A percentile compares a stretch with the other conserved stretches of the same genome.
Evolutionary conservation across 140 eudicot species (phyloP).

Genomic region (Oenanthe javanica): DNA sequence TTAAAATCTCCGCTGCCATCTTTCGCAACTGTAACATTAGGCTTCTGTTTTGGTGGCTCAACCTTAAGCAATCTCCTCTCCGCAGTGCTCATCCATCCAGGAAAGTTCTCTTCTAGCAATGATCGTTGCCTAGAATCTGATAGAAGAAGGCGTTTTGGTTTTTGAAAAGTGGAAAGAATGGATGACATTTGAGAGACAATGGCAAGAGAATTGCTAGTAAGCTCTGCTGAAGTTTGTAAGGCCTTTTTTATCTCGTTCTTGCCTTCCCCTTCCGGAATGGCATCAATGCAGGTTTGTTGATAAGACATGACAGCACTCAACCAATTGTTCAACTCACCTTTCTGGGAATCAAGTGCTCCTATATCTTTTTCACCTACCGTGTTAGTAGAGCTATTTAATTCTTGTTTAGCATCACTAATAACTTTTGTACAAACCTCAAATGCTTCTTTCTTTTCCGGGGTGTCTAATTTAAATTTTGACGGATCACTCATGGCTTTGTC

Average conservation of each 20-base stretch:
- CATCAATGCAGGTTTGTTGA: slow-evolving; percentile 76
- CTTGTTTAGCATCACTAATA: slow-evolving; percentile 43
- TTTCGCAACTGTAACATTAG: slow-evolving; percentile 47
- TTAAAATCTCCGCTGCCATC: slow-evolving; percentile 51
- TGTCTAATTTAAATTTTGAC: slow-evolving; percentile 25
- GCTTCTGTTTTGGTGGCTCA: slow-evolving; percentile 16
- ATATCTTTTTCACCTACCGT: slow-evolving; percentile 14
- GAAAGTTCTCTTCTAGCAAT: slow-evolving; percentile 25
- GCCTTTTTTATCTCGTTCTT: slow-evolving; percentile 31
- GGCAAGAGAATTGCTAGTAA: slow-evolving; percentile 68
- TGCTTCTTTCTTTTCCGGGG: slow-evolving; percentile 43
- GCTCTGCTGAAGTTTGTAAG: slow-evolving; percentile 32
- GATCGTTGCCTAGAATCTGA: slow-evolving; percentile 14
- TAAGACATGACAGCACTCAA: slow-evolving; percentile 64
- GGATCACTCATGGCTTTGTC: slow-evolving; percentile 30
- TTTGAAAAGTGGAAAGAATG: slow-evolving; percentile 20
- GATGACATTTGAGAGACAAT: slow-evolving; percentile 32
- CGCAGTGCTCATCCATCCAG: slow-evolving; percentile 31
- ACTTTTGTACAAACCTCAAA: slow-evolving; percentile 49
- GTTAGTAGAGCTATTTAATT: slow-evolving; percentile 36
- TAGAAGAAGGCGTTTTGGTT: slow-evolving; percentile 20
- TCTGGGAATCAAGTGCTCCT: background rate
- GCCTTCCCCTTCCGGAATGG: slow-evolving; percentile 42
- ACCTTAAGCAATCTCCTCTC: slow-evolving; percentile 32
- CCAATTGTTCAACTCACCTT: slow-evolving; percentile 52